Evolutionary conservation across 768 basidiomycete genomes (phyloP).

Genomic region (Cystobasidiopsis lactophilus): DNA sequence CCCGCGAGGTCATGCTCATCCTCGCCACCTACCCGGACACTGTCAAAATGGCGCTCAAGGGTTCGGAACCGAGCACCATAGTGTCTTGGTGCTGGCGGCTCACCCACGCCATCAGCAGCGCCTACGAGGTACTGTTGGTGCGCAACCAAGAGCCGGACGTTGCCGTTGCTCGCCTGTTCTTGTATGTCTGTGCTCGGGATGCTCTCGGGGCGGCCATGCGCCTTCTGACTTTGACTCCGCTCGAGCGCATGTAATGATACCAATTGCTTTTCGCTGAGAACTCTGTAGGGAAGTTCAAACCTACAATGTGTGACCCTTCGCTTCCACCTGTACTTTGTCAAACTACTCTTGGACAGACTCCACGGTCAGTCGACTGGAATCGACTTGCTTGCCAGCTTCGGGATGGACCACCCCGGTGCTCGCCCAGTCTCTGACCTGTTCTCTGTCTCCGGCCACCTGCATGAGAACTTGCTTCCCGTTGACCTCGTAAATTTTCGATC

Average conservation of each 20-base stretch:
- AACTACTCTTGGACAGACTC: no score
- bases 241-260: constrained; percentile 84
- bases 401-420: no score
- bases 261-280: no score
- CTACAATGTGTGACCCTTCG: no score
- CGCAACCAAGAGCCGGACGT: constrained; percentile 55
- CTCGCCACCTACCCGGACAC: constrained; percentile 79
- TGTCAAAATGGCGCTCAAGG: constrained; percentile 60
- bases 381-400: no score
- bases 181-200: constrained; percentile 71
- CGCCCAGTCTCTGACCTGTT: no score
- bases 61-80: constrained; percentile 69
- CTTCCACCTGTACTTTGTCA: no score
- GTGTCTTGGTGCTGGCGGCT: constrained; percentile 77
- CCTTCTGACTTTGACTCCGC: constrained; percentile 62
- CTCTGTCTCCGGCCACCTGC: no score
- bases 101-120: constrained; percentile 62
- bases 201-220: constrained; percentile 73
- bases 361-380: no score
- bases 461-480: no score
- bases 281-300: no score
- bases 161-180: constrained; percentile 62
- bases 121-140: constrained; percentile 77
- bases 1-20: constrained; percentile 66
- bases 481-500: no score